A percentile compares a stretch with the other conserved stretches of the same genome.
Conservation (phyloP, 1,284 basidiomycete species). For the Sutorius eximius region DNA sequence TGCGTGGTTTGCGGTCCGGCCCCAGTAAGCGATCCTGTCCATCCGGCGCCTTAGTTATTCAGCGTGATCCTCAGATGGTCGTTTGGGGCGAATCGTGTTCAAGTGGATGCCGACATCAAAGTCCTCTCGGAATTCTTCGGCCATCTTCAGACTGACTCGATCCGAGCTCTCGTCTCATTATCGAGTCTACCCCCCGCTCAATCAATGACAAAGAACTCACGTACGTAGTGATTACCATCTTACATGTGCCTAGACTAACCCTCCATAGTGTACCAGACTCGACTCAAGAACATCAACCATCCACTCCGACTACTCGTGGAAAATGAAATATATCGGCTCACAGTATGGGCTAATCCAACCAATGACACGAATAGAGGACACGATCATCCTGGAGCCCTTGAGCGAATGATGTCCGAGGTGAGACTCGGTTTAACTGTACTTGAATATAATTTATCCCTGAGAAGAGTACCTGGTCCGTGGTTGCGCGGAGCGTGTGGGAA, state of each 20-base stretch:
- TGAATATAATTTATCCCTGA: constrained; percentile 12
- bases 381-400: constrained; percentile 58
- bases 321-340: constrained; percentile 85
- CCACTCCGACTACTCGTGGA: constrained; percentile 84
- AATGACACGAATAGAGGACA: constrained; percentile 70
- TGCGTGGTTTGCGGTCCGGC: constrained; percentile 89
- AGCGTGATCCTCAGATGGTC: constrained; percentile 69
- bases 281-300: constrained; percentile 64
- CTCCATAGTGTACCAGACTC: constrained; percentile 53
- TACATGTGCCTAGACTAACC: constrained; percentile 4
- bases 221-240: constrained; percentile 39
- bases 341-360: constrained; percentile 90
- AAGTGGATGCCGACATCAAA: constrained; percentile 87
- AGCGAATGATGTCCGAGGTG: constrained; percentile 63
- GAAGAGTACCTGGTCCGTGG: constrained; percentile 67
- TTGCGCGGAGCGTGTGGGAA: constrained; percentile 81
- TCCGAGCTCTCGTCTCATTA: constrained; percentile 63
- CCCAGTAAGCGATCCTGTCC: constrained; percentile 61
- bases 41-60: not conserved
- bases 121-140: constrained; percentile 82
- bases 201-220: constrained; percentile 42
- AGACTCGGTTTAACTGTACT: constrained; percentile 16
- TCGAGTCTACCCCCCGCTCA: constrained; percentile 68
- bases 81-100: constrained; percentile 88
- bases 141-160: constrained; percentile 72